phyloP scores from a whole-genome alignment of 129 eudicot species.

The Chrysanthemum makinoi region DNA sequence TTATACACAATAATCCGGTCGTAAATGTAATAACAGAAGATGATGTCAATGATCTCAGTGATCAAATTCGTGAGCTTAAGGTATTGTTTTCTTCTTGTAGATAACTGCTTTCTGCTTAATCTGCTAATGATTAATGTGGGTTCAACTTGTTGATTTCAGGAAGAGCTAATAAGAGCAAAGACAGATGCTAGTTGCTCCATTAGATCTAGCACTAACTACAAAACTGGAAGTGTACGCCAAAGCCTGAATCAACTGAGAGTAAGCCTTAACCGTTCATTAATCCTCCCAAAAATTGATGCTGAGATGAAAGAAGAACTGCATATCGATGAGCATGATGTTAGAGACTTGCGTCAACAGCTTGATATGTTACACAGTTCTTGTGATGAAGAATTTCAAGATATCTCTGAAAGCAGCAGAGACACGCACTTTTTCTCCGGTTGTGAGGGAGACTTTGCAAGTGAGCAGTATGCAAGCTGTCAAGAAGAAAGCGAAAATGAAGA shows the following conservation, averaged over 20 bases:
- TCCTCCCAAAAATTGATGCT: conserved; percentile 63
- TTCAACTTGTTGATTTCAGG: conserved; percentile 45
- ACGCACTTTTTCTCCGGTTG: conserved; percentile 58
- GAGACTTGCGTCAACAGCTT: conserved; percentile 60
- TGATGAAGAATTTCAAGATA: conserved; percentile 46
- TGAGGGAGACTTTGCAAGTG: conserved; percentile 64
- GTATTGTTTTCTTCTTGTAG: conserved; percentile 33
- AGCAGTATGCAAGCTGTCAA: conserved; percentile 63
- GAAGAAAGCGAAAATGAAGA: conserved; percentile 80
- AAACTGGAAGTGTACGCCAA: conserved; percentile 73
- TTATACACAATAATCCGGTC: conserved; percentile 70
- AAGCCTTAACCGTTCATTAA: conserved; percentile 85
- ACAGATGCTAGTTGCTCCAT: conserved; percentile 45
- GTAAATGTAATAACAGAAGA: conserved; percentile 95
- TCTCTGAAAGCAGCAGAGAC: conserved; percentile 42
- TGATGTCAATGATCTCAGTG: conserved; percentile 83
- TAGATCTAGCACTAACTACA: conserved; percentile 38
- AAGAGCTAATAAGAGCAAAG: conserved; percentile 86
- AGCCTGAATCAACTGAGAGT: conserved; percentile 82
- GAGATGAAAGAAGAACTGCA: conserved; percentile 53
- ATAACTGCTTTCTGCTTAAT: conserved; percentile 2
- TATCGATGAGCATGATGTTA: conserved; percentile 65
- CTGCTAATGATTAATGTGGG: background rate
- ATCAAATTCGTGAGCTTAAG: conserved; percentile 92
- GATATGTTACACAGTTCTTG: conserved; percentile 54